Conservation (phyloP, 345 rosid species). For the Rhizophora mangle region DNA sequence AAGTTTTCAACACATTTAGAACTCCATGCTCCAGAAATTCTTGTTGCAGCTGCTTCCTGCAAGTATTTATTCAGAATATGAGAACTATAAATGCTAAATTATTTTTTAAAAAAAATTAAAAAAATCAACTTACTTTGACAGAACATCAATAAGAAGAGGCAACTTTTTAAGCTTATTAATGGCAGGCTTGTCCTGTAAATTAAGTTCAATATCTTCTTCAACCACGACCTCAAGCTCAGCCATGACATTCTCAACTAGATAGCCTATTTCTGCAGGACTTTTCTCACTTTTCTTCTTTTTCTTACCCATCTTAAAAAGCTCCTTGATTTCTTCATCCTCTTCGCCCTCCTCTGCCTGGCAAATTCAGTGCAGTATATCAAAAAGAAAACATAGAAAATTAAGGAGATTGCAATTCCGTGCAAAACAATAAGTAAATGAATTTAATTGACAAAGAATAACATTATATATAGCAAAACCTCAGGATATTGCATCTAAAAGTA, state of each 20-base stretch:
- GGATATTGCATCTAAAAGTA: background rate
- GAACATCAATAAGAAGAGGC: conserved; percentile 86
- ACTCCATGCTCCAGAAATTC: conserved; percentile 98
- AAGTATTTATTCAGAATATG: conserved; percentile 10
- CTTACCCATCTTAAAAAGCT: conserved; percentile 84
- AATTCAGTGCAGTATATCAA: conserved; percentile 8
- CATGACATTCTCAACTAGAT: conserved; percentile 86
- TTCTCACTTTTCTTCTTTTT: conserved; percentile 78
- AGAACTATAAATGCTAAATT: background rate
- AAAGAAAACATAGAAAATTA: background rate
- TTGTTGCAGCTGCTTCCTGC: conserved; percentile 94
- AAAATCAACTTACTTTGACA: conserved; percentile 68
- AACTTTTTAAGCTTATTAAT: conserved; percentile 87
- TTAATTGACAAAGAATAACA: background rate
- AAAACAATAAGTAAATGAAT: background rate
- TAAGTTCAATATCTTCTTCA: conserved; percentile 90
- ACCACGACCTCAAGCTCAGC: conserved; percentile 96
- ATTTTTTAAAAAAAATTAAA: background rate
- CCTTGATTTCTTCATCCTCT: conserved; percentile 80
- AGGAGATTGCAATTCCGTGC: background rate
- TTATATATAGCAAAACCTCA: background rate
- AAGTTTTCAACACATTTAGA: conserved; percentile 70
- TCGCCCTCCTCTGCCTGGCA: conserved; percentile 87
- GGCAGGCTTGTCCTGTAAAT: conserved; percentile 83
- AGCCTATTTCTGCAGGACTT: conserved; percentile 87